Evolutionary conservation across 108 stramenopile genomes (phyloP).

Genomic region (Schizochytrium sp.): DNA sequence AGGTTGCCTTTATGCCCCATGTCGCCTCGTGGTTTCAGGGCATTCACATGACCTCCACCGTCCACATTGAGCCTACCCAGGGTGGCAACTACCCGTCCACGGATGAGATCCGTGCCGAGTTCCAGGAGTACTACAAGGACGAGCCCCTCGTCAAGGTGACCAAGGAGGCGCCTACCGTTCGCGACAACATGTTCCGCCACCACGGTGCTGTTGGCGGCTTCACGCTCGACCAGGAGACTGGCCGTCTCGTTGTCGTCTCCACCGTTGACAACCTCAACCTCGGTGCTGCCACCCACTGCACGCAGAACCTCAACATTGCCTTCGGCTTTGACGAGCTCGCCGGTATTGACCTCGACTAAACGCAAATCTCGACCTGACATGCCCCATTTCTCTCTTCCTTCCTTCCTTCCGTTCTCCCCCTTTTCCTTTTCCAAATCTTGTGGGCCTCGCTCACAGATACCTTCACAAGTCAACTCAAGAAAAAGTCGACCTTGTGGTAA

Average conservation of each 20-base stretch:
- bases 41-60: slow-evolving; percentile 38
- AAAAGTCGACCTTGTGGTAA: too few species aligned
- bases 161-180: slow-evolving; percentile 24
- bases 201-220: slow-evolving; percentile 46
- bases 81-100: slow-evolving; percentile 23
- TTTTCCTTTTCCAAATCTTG: too few species aligned
- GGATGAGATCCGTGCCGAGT: slow-evolving; percentile 38
- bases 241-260: slow-evolving; percentile 35
- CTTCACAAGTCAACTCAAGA: too few species aligned
- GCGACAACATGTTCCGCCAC: slow-evolving; percentile 23
- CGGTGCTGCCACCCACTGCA: slow-evolving; percentile 9
- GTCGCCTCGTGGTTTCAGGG: slow-evolving; percentile 36
- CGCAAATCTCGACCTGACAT: too few species aligned
- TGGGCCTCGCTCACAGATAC: too few species aligned
- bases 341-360: neutral
- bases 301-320: slow-evolving; percentile 20
- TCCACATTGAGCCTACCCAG: slow-evolving; percentile 47
- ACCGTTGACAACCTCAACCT: slow-evolving; percentile 51
- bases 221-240: slow-evolving; percentile 37
- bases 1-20: slow-evolving; percentile 45
- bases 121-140: slow-evolving; percentile 44
- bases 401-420: too few species aligned
- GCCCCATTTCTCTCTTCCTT: too few species aligned
- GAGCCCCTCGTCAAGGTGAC: slow-evolving; percentile 45
- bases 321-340: neutral